Evolutionary conservation across 495 filamentous ascomycete genomes (phyloP).

Genomic region (Tetracladium setigerum): DNA sequence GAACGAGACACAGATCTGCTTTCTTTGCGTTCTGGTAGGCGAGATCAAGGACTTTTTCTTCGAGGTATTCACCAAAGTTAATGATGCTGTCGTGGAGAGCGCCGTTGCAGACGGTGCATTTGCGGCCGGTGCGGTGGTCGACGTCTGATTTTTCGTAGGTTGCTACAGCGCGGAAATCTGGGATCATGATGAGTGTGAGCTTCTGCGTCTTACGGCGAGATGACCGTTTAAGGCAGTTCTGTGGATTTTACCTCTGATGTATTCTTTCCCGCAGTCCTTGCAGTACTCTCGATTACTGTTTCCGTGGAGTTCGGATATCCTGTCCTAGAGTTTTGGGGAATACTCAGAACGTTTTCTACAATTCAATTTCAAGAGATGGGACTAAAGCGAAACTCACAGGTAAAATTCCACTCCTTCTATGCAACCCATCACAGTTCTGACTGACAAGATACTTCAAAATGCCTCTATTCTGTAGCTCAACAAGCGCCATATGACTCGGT

Average conservation of each 20-base stretch:
- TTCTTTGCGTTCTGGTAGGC: constrained; percentile 29
- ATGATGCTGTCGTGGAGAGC: constrained; percentile 34
- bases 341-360: background rate
- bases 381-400: constrained; percentile 22
- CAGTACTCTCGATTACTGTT: constrained; percentile 40
- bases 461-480: constrained; percentile 33
- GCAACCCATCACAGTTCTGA: constrained; percentile 40
- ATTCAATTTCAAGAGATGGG: background rate
- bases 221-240: too few species aligned
- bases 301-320: constrained; percentile 36
- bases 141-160: constrained; percentile 32
- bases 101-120: constrained; percentile 29
- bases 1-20: constrained; percentile 35
- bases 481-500: constrained; percentile 39
- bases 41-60: constrained; percentile 20
- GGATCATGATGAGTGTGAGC: background rate
- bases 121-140: constrained; percentile 38
- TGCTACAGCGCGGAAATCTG: constrained; percentile 38
- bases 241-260: constrained; percentile 35
- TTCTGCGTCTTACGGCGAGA: too few species aligned
- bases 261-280: constrained; percentile 36
- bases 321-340: constrained; percentile 23
- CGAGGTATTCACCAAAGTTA: constrained; percentile 34
- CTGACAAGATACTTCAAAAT: constrained; percentile 36
- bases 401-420: constrained; percentile 35